Base-by-base conservation (phyloP, 192 early-diverging fungal species). In the Coemansia sp. region DNA sequence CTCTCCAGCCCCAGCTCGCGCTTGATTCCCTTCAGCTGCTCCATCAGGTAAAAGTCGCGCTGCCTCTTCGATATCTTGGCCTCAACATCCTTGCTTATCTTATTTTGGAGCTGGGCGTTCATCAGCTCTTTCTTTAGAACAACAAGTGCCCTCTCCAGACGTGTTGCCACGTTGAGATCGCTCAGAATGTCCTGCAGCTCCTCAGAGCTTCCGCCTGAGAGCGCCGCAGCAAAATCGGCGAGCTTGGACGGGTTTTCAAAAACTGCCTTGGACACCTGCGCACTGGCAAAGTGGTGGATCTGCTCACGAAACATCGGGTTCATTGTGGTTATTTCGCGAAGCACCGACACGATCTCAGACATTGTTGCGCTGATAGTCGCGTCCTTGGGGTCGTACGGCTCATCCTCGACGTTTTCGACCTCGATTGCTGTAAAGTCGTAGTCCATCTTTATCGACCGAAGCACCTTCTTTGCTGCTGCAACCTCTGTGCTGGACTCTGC, bases 21-120 rank as follows among this genome's bases (percentile, higher is more conserved):
- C 80, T 99, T 99, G 78, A 99, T 99, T 1, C 96, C 95, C 82
- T 97, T 98, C 67, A 99, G 87, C 79, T 99, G 98, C 84, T 99
- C 98, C 95, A 97, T 98, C 77, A 99, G 77, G 65, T 96, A 99
- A 84, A 96, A 99, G 79, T 99, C 98, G 69, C 97, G 94, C 85
- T 99, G 94, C 25, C 96, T 87, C 67, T 96, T 90, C 5, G 93
- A 93, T 68, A 99, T 99, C 85, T 98, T 98, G 65, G 91, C 91
- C 76, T 99, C 97, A 16, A 99, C 97, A 70, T 97, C 94, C 68
- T 95, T 94, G 70, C 93, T 90, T 65, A 99, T 99, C 79, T 99
- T 96, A 75, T 94, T 94, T 74, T 98, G 96, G 68, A 99, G 78
- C 75, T 99, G 94, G 7, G 95, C 95, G 71, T 99, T 99, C 76